A percentile compares a stretch with the other conserved stretches of the same genome.
phyloP scores from a whole-genome alignment of 139 green algal species.

The Choricystis sp. region DNA sequence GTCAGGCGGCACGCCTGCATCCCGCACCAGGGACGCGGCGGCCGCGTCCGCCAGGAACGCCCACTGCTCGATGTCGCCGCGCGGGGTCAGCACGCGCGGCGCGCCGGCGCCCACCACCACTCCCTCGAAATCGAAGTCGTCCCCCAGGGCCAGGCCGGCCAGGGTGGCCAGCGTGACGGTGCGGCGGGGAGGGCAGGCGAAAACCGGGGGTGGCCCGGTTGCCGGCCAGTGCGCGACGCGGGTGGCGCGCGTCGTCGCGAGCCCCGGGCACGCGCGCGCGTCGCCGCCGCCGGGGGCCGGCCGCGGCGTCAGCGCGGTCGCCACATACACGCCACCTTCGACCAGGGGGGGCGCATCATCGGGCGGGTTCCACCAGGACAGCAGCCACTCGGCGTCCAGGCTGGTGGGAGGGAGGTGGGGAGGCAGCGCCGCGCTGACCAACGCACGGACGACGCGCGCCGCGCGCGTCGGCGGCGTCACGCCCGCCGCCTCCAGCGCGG shows the following conservation, averaged over 20 bases:
- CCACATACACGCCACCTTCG: background rate
- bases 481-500: background rate
- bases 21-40: too few relatives aligned
- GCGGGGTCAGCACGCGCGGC: background rate
- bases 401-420: background rate
- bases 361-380: background rate
- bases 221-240: too few relatives aligned
- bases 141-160: background rate
- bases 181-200: too few relatives aligned
- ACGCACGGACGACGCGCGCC: background rate
- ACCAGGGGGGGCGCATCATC: background rate
- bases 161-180: too few relatives aligned
- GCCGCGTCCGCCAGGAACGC: slow-evolving; percentile 8
- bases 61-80: slow-evolving; percentile 5
- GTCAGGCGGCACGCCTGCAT: background rate
- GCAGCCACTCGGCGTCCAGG: background rate
- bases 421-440: background rate
- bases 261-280: background rate
- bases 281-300: background rate
- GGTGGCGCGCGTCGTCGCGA: too few relatives aligned
- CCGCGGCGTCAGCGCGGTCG: background rate
- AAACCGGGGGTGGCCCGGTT: too few relatives aligned
- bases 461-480: background rate
- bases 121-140: background rate
- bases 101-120: background rate